These are phyloP conservation scores for Plasmodium relictum DNA, from an alignment of 169 alveolate species.

Conservation along the genomic window DNA sequence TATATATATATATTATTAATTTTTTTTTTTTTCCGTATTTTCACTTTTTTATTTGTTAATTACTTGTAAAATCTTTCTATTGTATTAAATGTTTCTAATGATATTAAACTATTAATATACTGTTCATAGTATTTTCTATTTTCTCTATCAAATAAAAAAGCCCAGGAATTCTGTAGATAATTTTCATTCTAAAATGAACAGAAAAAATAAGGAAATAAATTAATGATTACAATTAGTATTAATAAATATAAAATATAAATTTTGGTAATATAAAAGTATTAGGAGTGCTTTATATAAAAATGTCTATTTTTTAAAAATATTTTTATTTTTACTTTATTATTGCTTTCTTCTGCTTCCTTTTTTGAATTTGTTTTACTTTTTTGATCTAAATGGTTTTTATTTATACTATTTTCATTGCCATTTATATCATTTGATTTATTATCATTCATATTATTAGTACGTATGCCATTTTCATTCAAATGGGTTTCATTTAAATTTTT, in stretches of 20 bases:
- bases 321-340: constrained; percentile 23
- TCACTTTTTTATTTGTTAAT: constrained; percentile 5
- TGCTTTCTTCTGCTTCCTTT: constrained; percentile 17
- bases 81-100: constrained; percentile 61
- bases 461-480: constrained; percentile 19
- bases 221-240: neutral
- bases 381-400: constrained; percentile 32
- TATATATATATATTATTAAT: neutral
- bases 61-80: constrained; percentile 75
- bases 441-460: constrained; percentile 13
- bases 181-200: constrained; percentile 34
- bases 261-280: too few relatives aligned
- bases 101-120: constrained; percentile 19
- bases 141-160: constrained; percentile 58
- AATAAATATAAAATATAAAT: neutral
- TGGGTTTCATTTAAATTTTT: constrained; percentile 30
- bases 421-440: neutral
- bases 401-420: constrained; percentile 12
- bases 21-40: neutral
- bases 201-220: neutral
- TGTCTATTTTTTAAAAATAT: neutral
- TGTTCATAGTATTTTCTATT: constrained; percentile 47
- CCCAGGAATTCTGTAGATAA: constrained; percentile 65
- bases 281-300: neutral
- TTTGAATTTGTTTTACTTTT: constrained; percentile 38